A percentile compares a stretch with the other conserved stretches of the same genome.
Evolutionary conservation across 768 basidiomycete genomes (phyloP).

Genomic region (Pleurotus sapidus): DNA sequence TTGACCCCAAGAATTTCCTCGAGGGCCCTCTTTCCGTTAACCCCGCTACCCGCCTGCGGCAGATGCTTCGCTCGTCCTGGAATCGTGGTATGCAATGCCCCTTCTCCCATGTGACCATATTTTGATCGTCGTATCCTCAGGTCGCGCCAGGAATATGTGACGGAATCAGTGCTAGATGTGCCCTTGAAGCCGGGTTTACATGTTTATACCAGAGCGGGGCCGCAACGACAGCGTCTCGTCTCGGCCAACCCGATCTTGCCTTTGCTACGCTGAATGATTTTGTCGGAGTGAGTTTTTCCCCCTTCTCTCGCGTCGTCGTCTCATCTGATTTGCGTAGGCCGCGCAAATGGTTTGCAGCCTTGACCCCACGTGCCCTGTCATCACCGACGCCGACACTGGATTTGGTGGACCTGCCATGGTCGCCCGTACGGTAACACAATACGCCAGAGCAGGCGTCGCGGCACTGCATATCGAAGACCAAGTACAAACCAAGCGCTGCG

Average conservation of each 20-base stretch:
- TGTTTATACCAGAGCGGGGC: slow-evolving; percentile 79
- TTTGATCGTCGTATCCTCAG: slow-evolving; percentile 24
- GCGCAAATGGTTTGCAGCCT: slow-evolving; percentile 71
- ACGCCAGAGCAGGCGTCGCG: slow-evolving; percentile 68
- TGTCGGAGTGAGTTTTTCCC: slow-evolving; percentile 42
- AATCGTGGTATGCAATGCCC: slow-evolving; percentile 54
- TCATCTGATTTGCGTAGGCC: slow-evolving; percentile 30
- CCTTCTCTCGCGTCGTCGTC: not conserved
- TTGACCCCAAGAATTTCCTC: slow-evolving; percentile 66
- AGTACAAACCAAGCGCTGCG: slow-evolving; percentile 80
- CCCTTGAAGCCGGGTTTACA: slow-evolving; percentile 74
- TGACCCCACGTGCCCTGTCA: slow-evolving; percentile 66
- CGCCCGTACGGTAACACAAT: slow-evolving; percentile 70
- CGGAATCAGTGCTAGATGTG: slow-evolving; percentile 77
- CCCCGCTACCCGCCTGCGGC: slow-evolving; percentile 69
- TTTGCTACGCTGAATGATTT: slow-evolving; percentile 80
- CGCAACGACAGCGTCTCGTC: slow-evolving; percentile 75
- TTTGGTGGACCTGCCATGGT: slow-evolving; percentile 78
- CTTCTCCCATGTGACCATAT: not conserved
- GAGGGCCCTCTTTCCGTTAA: slow-evolving; percentile 68
- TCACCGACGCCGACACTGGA: slow-evolving; percentile 80
- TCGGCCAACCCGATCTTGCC: slow-evolving; percentile 77
- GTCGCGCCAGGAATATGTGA: slow-evolving; percentile 77
- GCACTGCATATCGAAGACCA: slow-evolving; percentile 81
- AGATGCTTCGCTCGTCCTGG: slow-evolving; percentile 69